Evolutionary conservation across 208 protist genomes (phyloP).

Genomic region (Trypanosomatidae sp.): DNA sequence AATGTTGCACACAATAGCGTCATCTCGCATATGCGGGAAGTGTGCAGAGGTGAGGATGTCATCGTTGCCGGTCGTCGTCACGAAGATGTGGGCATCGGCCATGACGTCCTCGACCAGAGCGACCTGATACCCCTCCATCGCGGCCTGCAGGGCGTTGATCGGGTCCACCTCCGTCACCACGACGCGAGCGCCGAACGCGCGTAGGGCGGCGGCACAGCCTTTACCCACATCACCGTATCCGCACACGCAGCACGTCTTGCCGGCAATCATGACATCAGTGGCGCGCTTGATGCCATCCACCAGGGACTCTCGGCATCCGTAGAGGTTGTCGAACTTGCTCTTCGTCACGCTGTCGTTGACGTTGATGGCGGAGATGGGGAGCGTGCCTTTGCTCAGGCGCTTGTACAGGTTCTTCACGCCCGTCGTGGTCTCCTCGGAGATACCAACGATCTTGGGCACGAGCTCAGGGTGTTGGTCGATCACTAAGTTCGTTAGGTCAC

Average conservation of each 20-base stretch:
- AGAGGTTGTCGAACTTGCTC: constrained; percentile 99
- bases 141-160: constrained; percentile 99
- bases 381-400: constrained; percentile 92
- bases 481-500: constrained; percentile 98
- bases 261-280: constrained; percentile 99
- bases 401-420: constrained; percentile 99
- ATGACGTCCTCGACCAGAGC: constrained; percentile 95
- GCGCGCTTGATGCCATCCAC: constrained; percentile 99
- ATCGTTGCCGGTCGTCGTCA: constrained; percentile 98
- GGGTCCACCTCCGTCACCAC: constrained; percentile 99
- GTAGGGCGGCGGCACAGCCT: constrained; percentile 97
- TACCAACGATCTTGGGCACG: constrained; percentile 93
- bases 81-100: constrained; percentile 95
- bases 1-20: constrained; percentile 99
- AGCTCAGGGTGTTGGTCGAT: constrained; percentile 95
- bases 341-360: constrained; percentile 99
- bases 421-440: constrained; percentile 99
- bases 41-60: constrained; percentile 98
- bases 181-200: constrained; percentile 96
- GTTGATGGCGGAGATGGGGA: constrained; percentile 99
- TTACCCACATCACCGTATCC: constrained; percentile 99
- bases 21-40: constrained; percentile 98
- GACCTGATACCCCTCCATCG: constrained; percentile 98
- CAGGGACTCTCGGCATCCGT: constrained; percentile 99
- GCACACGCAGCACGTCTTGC: constrained; percentile 97